These are phyloP conservation scores for Mrakia frigida DNA, from an alignment of 768 basidiomycete genomes.

Conservation along the genomic window DNA sequence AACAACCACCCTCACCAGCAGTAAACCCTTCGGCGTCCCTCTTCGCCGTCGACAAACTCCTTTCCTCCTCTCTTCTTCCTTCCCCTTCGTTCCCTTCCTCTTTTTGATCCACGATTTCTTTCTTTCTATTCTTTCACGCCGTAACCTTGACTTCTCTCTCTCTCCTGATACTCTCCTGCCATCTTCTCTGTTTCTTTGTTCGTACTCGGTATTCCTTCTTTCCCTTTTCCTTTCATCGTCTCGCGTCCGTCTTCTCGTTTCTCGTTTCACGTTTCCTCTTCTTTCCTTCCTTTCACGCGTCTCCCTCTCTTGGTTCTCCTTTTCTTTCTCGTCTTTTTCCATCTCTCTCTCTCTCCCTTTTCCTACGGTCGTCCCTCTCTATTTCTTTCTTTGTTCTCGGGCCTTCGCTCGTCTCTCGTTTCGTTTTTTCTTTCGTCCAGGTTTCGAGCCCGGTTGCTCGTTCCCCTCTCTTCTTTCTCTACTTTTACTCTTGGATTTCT, in stretches of 20 bases:
- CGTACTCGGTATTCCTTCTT: background rate
- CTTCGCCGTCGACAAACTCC: background rate
- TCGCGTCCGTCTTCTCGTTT: background rate
- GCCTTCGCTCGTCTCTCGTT: background rate
- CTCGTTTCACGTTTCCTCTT: background rate
- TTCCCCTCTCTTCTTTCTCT: too few relatives aligned
- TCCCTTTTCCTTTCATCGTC: background rate
- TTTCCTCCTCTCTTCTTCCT: background rate
- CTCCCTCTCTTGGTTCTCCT: background rate
- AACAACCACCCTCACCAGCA: constrained; percentile 8
- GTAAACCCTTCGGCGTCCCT: background rate
- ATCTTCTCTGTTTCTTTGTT: background rate
- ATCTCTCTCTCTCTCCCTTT: background rate
- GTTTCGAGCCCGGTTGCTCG: too few relatives aligned
- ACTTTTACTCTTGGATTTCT: too few relatives aligned
- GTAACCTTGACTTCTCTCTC: background rate
- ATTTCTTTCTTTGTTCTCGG: background rate
- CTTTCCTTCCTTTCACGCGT: background rate
- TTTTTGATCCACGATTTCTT: background rate
- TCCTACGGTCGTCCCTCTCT: background rate
- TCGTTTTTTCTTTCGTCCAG: too few relatives aligned
- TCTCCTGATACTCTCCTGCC: background rate
- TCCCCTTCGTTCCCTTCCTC: background rate
- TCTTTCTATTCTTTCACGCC: background rate
- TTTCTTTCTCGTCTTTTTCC: background rate